phyloP scores from a whole-genome alignment of 192 early-diverging fungal genomes.

The Fimicolochytrium jonesii region DNA sequence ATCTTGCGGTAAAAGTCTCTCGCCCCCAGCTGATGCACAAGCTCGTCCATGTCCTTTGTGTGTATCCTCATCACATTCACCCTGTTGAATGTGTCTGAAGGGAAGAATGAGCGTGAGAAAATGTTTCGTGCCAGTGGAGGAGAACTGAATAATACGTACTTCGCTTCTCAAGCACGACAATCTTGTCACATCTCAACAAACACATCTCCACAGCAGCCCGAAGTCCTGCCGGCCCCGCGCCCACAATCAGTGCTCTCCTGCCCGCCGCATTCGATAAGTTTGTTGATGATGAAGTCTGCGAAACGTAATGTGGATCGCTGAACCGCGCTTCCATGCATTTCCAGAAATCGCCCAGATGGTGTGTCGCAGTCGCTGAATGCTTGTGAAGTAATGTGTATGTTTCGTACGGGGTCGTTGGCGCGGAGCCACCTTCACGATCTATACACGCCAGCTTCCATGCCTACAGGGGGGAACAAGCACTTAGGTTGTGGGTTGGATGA shows the following conservation, averaged over 20 bases:
- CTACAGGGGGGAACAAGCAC: not conserved
- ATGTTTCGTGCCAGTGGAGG: too few species aligned
- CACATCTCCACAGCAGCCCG: constrained; percentile 17
- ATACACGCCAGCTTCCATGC: not conserved
- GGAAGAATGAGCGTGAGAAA: not conserved
- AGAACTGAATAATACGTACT: too few species aligned
- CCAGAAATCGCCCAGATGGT: constrained; percentile 20
- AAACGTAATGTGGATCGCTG: not conserved
- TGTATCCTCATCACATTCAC: constrained; percentile 23
- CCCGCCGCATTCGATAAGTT: not conserved
- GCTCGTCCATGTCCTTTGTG: constrained; percentile 20
- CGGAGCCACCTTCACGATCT: not conserved
- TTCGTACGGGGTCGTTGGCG: constrained; percentile 4
- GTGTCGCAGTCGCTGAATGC: constrained; percentile 4
- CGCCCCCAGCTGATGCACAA: constrained; percentile 12
- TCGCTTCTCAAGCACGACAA: constrained; percentile 17
- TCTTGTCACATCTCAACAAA: constrained; percentile 1
- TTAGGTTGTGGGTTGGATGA: too few species aligned
- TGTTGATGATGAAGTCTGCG: not conserved
- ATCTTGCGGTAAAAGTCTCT: constrained; percentile 16
- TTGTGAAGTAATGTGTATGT: constrained; percentile 12
- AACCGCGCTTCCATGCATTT: not conserved
- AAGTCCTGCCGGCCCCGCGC: constrained; percentile 22
- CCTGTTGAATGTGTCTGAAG: constrained; percentile 12
- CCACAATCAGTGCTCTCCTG: constrained; percentile 8